phyloP scores from a whole-genome alignment of 2,329 filamentous ascomycete species.

The Penicillium sp. region DNA sequence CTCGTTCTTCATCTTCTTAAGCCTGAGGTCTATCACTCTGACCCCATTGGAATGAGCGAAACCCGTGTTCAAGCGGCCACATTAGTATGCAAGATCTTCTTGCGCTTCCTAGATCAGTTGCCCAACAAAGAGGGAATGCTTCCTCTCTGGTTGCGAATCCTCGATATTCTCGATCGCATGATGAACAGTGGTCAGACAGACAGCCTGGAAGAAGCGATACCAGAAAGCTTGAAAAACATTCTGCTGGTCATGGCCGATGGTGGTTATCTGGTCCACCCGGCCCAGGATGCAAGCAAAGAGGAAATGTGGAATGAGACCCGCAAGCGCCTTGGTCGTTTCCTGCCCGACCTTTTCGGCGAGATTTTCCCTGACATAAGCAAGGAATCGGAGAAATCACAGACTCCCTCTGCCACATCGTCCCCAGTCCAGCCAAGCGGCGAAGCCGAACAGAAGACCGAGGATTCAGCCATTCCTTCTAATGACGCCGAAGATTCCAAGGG shows the following conservation, averaged over 20 bases:
- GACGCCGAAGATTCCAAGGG: constrained; percentile 6
- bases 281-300: constrained; percentile 53
- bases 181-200: constrained; percentile 96
- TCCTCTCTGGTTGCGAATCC: constrained; percentile 87
- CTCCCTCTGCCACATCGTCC: constrained; percentile 24
- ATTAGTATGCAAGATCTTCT: constrained; percentile 89
- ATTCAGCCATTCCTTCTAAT: constrained; percentile 1
- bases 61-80: constrained; percentile 91
- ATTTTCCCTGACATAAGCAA: constrained; percentile 55
- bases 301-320: constrained; percentile 66
- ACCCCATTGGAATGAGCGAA: constrained; percentile 92
- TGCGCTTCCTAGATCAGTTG: constrained; percentile 87
- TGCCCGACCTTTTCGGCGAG: constrained; percentile 63
- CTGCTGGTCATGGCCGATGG: constrained; percentile 92
- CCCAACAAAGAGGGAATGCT: constrained; percentile 87
- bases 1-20: constrained; percentile 85
- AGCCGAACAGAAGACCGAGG: constrained; percentile 19
- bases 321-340: constrained; percentile 63
- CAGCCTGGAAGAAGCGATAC: constrained; percentile 89
- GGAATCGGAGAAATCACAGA: constrained; percentile 23
- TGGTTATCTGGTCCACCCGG: constrained; percentile 76
- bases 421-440: constrained; percentile 19
- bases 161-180: constrained; percentile 92
- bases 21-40: constrained; percentile 90
- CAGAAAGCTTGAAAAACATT: constrained; percentile 95